Conservation (phyloP, 1,139 yeast species). For the Arxiozyma slooffiae region DNA sequence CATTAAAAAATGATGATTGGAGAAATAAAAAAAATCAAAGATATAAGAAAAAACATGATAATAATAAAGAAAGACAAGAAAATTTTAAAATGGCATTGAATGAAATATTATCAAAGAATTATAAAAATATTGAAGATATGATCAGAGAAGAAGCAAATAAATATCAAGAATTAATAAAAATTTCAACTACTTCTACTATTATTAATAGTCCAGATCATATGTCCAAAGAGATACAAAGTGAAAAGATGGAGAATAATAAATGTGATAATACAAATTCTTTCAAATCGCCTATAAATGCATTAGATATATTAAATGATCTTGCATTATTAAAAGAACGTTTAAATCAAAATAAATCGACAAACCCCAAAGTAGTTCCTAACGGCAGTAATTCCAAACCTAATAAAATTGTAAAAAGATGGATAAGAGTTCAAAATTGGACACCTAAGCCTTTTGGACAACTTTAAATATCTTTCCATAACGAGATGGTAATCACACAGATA, state of each 20-base stretch:
- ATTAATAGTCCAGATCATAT: background rate
- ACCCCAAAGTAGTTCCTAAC: background rate
- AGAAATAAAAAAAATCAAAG: conserved; percentile 14
- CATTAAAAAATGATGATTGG: conserved; percentile 9
- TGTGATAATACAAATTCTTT: background rate
- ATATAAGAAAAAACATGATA: conserved; percentile 7
- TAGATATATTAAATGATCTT: conserved; percentile 1
- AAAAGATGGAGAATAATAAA: no score
- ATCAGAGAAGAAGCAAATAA: background rate
- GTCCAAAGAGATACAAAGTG: background rate
- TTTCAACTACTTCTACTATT: background rate
- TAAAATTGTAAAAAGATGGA: background rate
- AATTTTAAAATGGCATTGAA: conserved; percentile 27
- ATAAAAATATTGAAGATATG: background rate
- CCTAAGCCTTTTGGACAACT: conserved; percentile 41
- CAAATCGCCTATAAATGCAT: background rate
- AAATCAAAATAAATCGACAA: background rate
- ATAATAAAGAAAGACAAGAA: conserved; percentile 25
- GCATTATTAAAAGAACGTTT: background rate
- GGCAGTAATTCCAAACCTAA: background rate
- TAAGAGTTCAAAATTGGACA: conserved; percentile 30
- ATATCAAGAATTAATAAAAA: background rate
- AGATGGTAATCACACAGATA: background rate
- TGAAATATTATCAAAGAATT: conserved; percentile 11
- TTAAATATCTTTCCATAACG: no score